Base-by-base conservation (phyloP, 257 asterid species). In the Eustoma russellianum region DNA sequence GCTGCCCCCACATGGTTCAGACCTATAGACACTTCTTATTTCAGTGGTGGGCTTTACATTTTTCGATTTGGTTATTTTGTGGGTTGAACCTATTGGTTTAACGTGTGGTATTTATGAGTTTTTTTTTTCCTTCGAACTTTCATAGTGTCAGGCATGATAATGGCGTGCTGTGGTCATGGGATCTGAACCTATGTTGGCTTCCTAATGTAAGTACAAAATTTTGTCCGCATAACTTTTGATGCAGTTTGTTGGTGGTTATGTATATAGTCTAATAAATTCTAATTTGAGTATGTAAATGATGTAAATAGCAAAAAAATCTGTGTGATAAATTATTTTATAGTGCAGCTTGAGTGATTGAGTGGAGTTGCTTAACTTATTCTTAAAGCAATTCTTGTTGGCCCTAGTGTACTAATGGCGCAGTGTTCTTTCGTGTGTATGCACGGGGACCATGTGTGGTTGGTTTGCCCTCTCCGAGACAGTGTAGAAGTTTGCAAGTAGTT, bases 271-370 rank as follows among this genome's bases (percentile, higher is more conserved):
- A 46, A 51, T 17, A 46, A 35, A 49, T 7, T 50, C 11, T 45
- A 8, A n/a, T n/a, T n/a, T n/a, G n/a, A n/a, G n/a, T 45, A 56
- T 51, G 64, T 65, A 65, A 51, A 57, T 65, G 64, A 33, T 35
- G 46, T 50, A 43, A 17, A 24, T 24, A 24, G 30, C 30, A 24
- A 24, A 24, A 24, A 24, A 24, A 24, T 24, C n/a, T n/a, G 30
- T 24, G 30, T 24, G 30, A 1, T 24, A 24, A 2, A 4, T 24
- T 2, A 24, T 24, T 24, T 24, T 24, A 4, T 24, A 24, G 30
- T 24, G 30, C 30, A 2, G 30, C 30, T 24, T 24, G n/a, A n/a
- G n/a, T n/a, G n/a, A n/a, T 24, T 24, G 30, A 24, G 30, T 24
- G 30, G 2, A 4, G 2, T 24, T 24, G 30, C 3, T 2, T 24